Conservation (phyloP, 768 basidiomycete species). For the Tulasnella calospora region DNA sequence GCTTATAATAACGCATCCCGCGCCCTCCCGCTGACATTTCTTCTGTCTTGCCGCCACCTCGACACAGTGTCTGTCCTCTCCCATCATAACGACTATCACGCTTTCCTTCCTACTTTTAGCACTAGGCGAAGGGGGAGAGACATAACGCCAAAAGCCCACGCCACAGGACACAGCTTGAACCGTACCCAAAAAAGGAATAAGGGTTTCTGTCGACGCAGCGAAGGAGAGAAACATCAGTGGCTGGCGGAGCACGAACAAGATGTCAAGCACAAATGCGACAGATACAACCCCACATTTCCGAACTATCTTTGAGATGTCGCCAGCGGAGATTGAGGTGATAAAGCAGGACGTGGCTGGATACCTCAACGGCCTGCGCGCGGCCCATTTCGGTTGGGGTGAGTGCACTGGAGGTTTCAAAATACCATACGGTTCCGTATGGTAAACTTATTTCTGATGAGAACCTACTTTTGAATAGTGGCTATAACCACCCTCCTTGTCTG, state of each 20-base stretch:
- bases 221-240: not conserved
- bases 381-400: not conserved
- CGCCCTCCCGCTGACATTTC: not conserved
- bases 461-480: not conserved
- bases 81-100: not conserved
- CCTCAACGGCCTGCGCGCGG: not conserved
- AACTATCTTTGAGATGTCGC: not conserved
- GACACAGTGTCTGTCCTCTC: not conserved
- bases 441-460: not conserved
- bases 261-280: not conserved
- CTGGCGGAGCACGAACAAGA: not conserved
- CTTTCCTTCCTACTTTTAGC: not conserved
- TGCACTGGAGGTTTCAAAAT: not conserved
- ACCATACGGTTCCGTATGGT: not conserved
- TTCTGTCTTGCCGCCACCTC: conserved; percentile 7
- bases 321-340: not conserved
- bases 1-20: not conserved
- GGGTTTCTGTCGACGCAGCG: not conserved
- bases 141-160: not conserved
- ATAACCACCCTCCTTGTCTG: not conserved
- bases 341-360: not conserved
- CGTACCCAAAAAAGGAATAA: not conserved
- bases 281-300: not conserved
- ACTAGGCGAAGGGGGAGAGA: not conserved
- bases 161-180: not conserved